A percentile compares a stretch with the other conserved stretches of the same genome.
These are phyloP conservation scores for Inga laurina DNA, from an alignment of 306 rosid genomes.

Conservation along the genomic window DNA sequence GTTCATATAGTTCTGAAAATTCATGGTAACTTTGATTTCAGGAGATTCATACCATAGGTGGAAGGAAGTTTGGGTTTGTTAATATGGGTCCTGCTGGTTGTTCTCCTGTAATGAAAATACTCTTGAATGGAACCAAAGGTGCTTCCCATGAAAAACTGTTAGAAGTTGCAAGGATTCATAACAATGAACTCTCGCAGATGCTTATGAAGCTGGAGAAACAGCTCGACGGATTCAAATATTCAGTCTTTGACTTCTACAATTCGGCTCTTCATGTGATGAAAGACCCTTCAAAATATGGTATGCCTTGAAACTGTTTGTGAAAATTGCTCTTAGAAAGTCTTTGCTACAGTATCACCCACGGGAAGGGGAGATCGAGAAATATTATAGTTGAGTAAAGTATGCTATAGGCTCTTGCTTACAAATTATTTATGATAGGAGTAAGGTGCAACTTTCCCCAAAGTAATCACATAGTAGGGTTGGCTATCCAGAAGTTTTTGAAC, in stretches of 20 bases:
- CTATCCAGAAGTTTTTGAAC: too few species aligned
- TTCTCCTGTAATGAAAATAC: background rate
- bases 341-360: background rate
- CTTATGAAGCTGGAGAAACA: slow-evolving; percentile 24
- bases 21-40: background rate
- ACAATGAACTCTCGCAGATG: background rate
- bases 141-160: background rate
- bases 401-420: too few species aligned
- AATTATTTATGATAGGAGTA: too few species aligned
- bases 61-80: slow-evolving; percentile 55
- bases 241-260: slow-evolving; percentile 34
- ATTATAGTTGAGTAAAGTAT: too few species aligned
- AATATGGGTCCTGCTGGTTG: slow-evolving; percentile 22
- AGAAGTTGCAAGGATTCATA: background rate
- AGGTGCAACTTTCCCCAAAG: too few species aligned
- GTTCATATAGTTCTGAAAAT: background rate
- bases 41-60: slow-evolving; percentile 55
- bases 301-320: background rate
- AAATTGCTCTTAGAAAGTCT: background rate
- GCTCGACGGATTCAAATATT: slow-evolving; percentile 52
- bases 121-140: background rate
- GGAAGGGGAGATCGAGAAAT: background rate
- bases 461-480: too few species aligned
- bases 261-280: slow-evolving; percentile 8
- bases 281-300: slow-evolving; percentile 44